These are phyloP conservation scores for Talinum fruticosum DNA, from an alignment of 148 eudicot genomes.

Conservation along the genomic window DNA sequence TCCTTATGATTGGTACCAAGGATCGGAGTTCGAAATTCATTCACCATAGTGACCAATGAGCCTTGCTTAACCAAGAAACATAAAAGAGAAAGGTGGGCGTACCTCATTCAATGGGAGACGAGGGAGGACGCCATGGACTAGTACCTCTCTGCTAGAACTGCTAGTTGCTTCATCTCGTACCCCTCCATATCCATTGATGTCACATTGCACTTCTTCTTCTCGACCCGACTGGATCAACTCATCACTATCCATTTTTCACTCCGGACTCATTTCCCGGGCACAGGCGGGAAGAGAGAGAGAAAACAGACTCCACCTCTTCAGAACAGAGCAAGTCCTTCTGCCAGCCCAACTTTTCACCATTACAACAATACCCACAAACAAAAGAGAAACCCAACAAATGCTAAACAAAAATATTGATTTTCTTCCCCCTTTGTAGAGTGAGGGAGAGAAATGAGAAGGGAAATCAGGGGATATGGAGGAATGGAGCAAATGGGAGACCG, in stretches of 20 bases:
- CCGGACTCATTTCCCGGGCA: constrained; percentile 31
- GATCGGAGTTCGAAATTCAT: neutral
- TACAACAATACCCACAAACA: neutral
- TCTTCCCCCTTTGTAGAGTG: no score
- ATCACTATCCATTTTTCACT: constrained; percentile 18
- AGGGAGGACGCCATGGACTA: constrained; percentile 20
- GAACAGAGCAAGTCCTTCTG: neutral
- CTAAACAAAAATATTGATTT: no score
- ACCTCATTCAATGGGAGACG: constrained; percentile 40
- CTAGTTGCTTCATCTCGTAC: neutral
- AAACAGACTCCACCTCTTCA: no score
- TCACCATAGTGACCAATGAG: neutral
- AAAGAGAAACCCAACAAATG: no score
- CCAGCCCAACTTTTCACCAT: neutral
- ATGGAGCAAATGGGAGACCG: neutral
- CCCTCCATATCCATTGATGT: neutral
- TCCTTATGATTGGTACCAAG: neutral
- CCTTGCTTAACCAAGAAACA: neutral
- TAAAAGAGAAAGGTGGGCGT: neutral
- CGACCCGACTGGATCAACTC: constrained; percentile 7
- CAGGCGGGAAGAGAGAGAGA: no score
- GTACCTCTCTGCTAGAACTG: constrained; percentile 15
- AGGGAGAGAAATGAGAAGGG: neutral
- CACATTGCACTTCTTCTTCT: constrained; percentile 25
- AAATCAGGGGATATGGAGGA: constrained; percentile 2